A percentile compares a stretch with the other conserved stretches of the same genome.
phyloP scores from a whole-genome alignment of 768 basidiomycete species.

The Inosperma sp. region DNA sequence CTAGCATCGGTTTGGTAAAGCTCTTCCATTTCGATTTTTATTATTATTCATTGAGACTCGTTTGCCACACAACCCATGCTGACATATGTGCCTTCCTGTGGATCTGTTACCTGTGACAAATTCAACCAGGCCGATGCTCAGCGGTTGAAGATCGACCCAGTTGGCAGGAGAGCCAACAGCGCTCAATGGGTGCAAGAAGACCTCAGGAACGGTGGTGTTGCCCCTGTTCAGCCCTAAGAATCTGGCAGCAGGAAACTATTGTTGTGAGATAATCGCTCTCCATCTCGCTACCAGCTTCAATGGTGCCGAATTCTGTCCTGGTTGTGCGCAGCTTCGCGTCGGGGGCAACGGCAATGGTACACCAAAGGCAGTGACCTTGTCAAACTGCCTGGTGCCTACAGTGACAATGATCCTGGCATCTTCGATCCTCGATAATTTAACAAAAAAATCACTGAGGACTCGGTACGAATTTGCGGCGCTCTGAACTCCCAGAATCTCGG shows the following conservation, averaged over 20 bases:
- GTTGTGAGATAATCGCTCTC: conserved; percentile 77
- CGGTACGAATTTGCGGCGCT: too few species aligned
- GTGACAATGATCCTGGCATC: conserved; percentile 66
- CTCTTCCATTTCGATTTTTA: conserved; percentile 8
- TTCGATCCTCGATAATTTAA: conserved; percentile 46
- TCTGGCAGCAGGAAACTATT: conserved; percentile 66
- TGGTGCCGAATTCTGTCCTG: conserved; percentile 79
- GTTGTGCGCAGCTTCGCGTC: conserved; percentile 57
- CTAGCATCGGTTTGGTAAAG: conserved; percentile 34
- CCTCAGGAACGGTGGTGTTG: conserved; percentile 41
- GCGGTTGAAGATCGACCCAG: conserved; percentile 72
- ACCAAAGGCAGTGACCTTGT: conserved; percentile 51
- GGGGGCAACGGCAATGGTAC: conserved; percentile 49
- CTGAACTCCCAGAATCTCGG: too few species aligned
- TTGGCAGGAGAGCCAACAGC: conserved; percentile 36
- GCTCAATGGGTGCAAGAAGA: conserved; percentile 49
- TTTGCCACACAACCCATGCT: conserved; percentile 59
- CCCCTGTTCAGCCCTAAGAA: conserved; percentile 41
- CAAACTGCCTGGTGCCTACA: conserved; percentile 69
- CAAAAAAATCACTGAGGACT: conserved; percentile 27
- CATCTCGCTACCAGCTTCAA: conserved; percentile 54
- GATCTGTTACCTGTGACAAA: conserved; percentile 49
- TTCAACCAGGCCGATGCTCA: conserved; percentile 54
- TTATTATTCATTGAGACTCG: not conserved
- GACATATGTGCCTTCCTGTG: conserved; percentile 70